These are phyloP conservation scores for Akanthomyces muscarius DNA, from an alignment of 2,329 filamentous ascomycete species.

Conservation along the genomic window DNA sequence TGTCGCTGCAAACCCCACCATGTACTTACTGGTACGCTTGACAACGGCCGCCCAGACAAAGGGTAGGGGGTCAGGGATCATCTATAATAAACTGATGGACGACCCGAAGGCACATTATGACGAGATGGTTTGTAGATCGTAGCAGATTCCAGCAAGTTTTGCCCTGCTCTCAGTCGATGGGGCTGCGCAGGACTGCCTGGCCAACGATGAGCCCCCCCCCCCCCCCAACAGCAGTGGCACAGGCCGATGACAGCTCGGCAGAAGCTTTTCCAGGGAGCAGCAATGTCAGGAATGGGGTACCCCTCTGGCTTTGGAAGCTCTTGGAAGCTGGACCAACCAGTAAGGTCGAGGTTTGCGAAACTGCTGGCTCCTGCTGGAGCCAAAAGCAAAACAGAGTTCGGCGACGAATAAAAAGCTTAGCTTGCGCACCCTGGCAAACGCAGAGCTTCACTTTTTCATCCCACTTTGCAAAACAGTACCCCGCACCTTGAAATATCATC, in stretches of 20 bases:
- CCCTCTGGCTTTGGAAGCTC: not conserved
- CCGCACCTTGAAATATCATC: not conserved
- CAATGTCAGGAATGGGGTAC: too few species aligned
- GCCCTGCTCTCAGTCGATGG: not conserved
- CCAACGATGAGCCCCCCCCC: too few species aligned
- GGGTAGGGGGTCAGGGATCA: too few species aligned
- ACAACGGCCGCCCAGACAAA: too few species aligned
- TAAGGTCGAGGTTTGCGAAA: not conserved
- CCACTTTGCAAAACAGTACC: constrained; percentile 1
- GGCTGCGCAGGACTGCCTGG: not conserved
- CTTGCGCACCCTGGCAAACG: not conserved
- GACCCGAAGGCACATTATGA: too few species aligned
- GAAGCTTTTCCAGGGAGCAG: not conserved
- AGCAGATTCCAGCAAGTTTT: not conserved
- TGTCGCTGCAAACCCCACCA: too few species aligned
- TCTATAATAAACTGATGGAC: too few species aligned
- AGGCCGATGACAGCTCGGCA: constrained; percentile 1
- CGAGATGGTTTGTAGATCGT: too few species aligned
- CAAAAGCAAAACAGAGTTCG: constrained; percentile 9
- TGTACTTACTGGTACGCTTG: too few species aligned
- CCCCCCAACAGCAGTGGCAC: not conserved
- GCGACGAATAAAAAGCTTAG: constrained; percentile 4
- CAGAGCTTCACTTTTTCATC: not conserved
- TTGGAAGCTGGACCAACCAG: not conserved
- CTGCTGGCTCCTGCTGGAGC: not conserved